Percentiles rank a stretch among this genome's conserved stretches.
phyloP scores from a whole-genome alignment of 257 asterid genomes.

The Capsicum pubescens region DNA sequence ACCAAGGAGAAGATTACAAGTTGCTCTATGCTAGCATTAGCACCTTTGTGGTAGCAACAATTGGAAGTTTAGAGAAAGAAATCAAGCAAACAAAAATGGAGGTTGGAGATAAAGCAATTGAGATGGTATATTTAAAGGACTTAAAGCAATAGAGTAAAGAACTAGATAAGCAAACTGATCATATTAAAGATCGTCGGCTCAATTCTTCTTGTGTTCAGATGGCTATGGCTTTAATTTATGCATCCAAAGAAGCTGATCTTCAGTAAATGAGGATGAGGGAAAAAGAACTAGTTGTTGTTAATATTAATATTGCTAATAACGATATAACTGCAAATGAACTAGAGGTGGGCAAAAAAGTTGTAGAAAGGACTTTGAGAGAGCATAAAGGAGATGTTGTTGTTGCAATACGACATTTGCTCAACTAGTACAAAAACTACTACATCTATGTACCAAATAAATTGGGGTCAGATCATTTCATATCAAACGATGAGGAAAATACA shows the following conservation, averaged over 20 bases:
- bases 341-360: conserved; percentile 69
- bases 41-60: too few relatives aligned
- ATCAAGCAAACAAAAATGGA: conserved; percentile 48
- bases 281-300: conserved; percentile 91
- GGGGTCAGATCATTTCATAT: too few relatives aligned
- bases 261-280: conserved; percentile 95
- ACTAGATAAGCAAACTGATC: conserved; percentile 88
- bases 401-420: conserved; percentile 81
- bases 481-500: background rate
- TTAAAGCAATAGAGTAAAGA: too few relatives aligned
- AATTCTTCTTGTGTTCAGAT: conserved; percentile 94
- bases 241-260: conserved; percentile 88
- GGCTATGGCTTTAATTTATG: conserved; percentile 95
- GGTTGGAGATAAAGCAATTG: conserved; percentile 78
- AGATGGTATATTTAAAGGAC: conserved; percentile 74
- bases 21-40: background rate
- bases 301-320: conserved; percentile 79
- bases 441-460: too few relatives aligned
- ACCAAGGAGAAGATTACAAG: background rate
- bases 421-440: conserved; percentile 13
- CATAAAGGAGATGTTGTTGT: conserved; percentile 95
- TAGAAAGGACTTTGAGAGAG: conserved; percentile 85
- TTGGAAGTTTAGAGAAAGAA: too few relatives aligned
- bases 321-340: conserved; percentile 87
- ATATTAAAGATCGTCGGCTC: conserved; percentile 98